Conservation (phyloP, 106 monocot species). For the Vanilla planifolia region DNA sequence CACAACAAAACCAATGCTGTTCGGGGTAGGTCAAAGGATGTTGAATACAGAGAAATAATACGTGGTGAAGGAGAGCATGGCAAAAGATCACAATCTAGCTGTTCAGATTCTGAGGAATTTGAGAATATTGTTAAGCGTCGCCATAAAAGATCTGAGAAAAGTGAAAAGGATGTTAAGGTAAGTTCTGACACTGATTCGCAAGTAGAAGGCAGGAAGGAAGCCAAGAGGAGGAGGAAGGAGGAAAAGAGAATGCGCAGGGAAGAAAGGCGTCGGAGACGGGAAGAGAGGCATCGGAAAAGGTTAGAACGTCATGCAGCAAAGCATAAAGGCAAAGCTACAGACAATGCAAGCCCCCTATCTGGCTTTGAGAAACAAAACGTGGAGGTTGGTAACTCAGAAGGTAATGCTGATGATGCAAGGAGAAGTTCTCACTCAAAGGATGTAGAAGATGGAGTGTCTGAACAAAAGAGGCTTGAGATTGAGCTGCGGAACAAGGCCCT, state of each 20-base stretch:
- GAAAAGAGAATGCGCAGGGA: conserved; percentile 68
- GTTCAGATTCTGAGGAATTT: conserved; percentile 43
- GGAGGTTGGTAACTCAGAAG: conserved; percentile 25
- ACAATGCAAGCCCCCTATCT: conserved; percentile 28
- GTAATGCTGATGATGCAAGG: conserved; percentile 14
- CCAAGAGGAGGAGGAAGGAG: conserved; percentile 68
- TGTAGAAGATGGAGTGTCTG: conserved; percentile 31
- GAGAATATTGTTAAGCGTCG: conserved; percentile 23
- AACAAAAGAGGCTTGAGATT: conserved; percentile 80
- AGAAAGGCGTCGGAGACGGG: conserved; percentile 64
- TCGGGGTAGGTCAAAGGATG: conserved; percentile 7
- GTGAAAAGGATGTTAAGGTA: conserved; percentile 33
- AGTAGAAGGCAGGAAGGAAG: conserved; percentile 41
- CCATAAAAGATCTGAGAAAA: conserved; percentile 39
- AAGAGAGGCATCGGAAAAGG: conserved; percentile 65
- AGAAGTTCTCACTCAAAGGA: conserved; percentile 12
- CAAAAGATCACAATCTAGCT: conserved; percentile 11
- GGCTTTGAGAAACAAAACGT: conserved; percentile 29
- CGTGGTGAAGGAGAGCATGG: conserved; percentile 13
- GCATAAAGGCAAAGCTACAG: conserved; percentile 36
- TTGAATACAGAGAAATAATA: conserved; percentile 16
- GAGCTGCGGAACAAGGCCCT: conserved; percentile 86
- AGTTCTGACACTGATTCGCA: conserved; percentile 44
- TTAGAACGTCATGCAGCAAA: conserved; percentile 58
- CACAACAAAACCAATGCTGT: neutral